Base-by-base conservation (phyloP, 1,284 basidiomycete species). In the Fomitopsis palustris region DNA sequence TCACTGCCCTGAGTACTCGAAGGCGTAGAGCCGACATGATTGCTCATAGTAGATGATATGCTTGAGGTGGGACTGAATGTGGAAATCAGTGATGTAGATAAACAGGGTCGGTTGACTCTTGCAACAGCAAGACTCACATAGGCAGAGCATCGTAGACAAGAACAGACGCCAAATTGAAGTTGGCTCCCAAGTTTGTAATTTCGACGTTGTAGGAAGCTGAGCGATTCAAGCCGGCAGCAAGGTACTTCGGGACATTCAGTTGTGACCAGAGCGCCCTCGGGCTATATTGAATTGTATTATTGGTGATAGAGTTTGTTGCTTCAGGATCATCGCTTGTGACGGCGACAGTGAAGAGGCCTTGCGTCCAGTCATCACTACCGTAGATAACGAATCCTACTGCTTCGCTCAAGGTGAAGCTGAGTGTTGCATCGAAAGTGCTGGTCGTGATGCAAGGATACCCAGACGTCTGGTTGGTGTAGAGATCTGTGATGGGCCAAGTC, bases 331-430 rank as follows among this genome's bases (percentile, higher is more conserved):
- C 27, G 19, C 29, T 29, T 6, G 55, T 51, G 10, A 56, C 55
- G 12, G 33, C 3, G 4, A 56, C 55, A 3, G 29, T 56, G 37
- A 56, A 56, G 8, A 51, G 33, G 19, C 55, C 55, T 33, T 56
- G 55, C 6, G 4, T 4, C 29, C 37, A 56, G 33, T 56, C 55
- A 17, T 49, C 47, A 21, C 55, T 56, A 25, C 55, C 55, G 19
- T 56, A 56, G 31, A 56, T 47, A 4, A 29, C 31, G 45, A 56
- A 56, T 1, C 42, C 55, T 10, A 56, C 47, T 9, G 43, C 33
- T 14, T 33, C 42, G 37, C 35, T 56, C 19, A 56, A 19, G 6
- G 23, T 39, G 37, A 56, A 56, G 5, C 31, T 37, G 27, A 56
- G 31, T n/a, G 43, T 51, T 21, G 55, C 29, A 25, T n/a, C 37